Percentiles rank a stretch among this genome's conserved stretches.
These are phyloP conservation scores for Xylariomycetidae sp. DNA, from an alignment of 2,329 filamentous ascomycete species.

Conservation along the genomic window DNA sequence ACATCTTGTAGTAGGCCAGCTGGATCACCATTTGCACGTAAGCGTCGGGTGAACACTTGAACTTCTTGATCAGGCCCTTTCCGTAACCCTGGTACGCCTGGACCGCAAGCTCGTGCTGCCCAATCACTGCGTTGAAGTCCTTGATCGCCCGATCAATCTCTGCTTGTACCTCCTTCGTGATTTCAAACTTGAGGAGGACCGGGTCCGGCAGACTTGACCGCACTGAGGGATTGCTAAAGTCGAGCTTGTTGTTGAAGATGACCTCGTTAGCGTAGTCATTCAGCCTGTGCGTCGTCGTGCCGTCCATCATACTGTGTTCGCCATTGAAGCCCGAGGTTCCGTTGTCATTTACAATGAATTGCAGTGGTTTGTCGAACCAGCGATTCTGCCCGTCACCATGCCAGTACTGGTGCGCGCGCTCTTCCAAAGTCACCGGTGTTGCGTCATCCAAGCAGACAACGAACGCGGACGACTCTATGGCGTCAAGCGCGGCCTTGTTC, in stretches of 20 bases:
- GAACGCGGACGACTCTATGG: conserved; percentile 86
- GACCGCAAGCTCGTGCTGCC: conserved; percentile 83
- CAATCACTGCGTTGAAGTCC: conserved; percentile 79
- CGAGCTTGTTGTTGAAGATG: conserved; percentile 92
- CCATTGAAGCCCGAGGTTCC: conserved; percentile 96
- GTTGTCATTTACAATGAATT: conserved; percentile 98
- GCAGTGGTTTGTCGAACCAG: conserved; percentile 96
- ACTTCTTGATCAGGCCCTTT: conserved; percentile 98
- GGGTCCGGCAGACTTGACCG: conserved; percentile 85
- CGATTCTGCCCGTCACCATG: conserved; percentile 93
- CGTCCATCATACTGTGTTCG: conserved; percentile 99
- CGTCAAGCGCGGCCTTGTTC: conserved; percentile 73
- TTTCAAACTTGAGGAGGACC: conserved; percentile 68
- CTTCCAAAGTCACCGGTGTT: conserved; percentile 85
- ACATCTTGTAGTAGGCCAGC: conserved; percentile 98
- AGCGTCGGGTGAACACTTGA: conserved; percentile 95
- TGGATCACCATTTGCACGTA: conserved; percentile 99
- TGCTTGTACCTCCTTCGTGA: conserved; percentile 67
- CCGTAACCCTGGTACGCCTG: conserved; percentile 97
- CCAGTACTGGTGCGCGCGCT: conserved; percentile 96
- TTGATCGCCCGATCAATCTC: conserved; percentile 75
- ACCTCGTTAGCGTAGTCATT: conserved; percentile 92
- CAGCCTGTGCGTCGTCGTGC: conserved; percentile 91
- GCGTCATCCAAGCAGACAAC: conserved; percentile 91
- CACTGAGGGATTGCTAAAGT: conserved; percentile 72